Base-by-base conservation (phyloP, 208 protist species). In the Trypanosoma scelopori region DNA sequence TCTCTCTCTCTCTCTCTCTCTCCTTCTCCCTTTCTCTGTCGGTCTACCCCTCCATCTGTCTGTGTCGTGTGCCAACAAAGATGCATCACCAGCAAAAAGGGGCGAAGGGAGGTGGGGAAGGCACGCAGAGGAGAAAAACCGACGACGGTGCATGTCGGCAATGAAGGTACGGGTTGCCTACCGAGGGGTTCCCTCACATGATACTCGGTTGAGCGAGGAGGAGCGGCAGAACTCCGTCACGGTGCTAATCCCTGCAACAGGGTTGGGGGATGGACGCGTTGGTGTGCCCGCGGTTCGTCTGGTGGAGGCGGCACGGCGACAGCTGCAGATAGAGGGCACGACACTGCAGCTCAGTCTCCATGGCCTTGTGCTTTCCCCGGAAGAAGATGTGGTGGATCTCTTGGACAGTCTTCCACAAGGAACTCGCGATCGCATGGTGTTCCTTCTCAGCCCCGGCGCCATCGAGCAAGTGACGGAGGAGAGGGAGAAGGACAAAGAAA, bases 321-420 rank as follows among this genome's bases (percentile, higher is more conserved):
- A 56, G 48, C 41, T 56, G 42, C 48, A 18, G 11, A 1, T 58
- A 18, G 15, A 6, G 12, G 51, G 11, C n/a, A 25, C 30, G 15
- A 20, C 50, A 39, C 51, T 68, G 32, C 62, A 51, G 51, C 62
- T 68, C 39, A 59, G 50, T 37, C 62, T 68, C 25, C 39, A 51
- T 16, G 62, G 62, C 15, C 20, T 68, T 9, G 50, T 59, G 13
- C 51, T 68, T 1, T 22, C 23, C 25, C 62, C 50, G 22, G 25
- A 41, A 30, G 30, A 68, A 41, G 51, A 68, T 39, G 13, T 68
- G 22, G 51, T 20, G 1, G 51, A 51, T 30, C 18, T 68, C 1
- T 11, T 68, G 27, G 41, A 15, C 0, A 11, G n/a, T 18, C 37
- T 68, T 42, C 62, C 62, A n/a, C 20, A 16, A 20, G 50, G 39